phyloP scores from a whole-genome alignment of 768 basidiomycete species.

The Tremella fuciformis region DNA sequence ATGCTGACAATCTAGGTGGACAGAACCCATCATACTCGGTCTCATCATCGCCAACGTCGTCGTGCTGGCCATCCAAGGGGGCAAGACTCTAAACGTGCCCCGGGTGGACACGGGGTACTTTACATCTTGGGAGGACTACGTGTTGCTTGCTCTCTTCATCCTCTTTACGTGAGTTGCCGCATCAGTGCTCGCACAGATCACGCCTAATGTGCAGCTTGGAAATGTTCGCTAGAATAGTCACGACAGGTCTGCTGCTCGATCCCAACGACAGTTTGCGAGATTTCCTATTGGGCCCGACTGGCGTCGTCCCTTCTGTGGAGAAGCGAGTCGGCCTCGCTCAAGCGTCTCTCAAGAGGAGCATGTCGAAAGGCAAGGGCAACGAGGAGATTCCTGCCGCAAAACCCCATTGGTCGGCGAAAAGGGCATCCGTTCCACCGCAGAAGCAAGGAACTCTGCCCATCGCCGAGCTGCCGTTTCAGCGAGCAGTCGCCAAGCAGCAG shows the following conservation, averaged over 20 bases:
- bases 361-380: constrained; percentile 6
- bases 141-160: constrained; percentile 76
- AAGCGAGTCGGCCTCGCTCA: constrained; percentile 15
- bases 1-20: constrained; percentile 58
- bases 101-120: constrained; percentile 65
- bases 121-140: constrained; percentile 82
- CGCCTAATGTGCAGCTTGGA: constrained; percentile 62
- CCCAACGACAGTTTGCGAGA: constrained; percentile 57
- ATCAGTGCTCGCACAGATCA: not conserved
- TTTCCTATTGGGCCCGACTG: constrained; percentile 22
- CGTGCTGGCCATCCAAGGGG: constrained; percentile 75
- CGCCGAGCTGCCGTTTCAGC: constrained; percentile 53
- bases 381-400: not conserved
- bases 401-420: not conserved
- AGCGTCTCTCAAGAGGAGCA: not conserved
- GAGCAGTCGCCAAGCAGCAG: constrained; percentile 50
- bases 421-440: constrained; percentile 11
- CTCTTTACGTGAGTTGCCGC: constrained; percentile 70
- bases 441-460: constrained; percentile 11
- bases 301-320: constrained; percentile 16
- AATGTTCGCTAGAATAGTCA: constrained; percentile 79
- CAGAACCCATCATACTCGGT: constrained; percentile 77
- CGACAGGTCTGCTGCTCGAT: constrained; percentile 83
- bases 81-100: constrained; percentile 56
- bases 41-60: constrained; percentile 81